Evolutionary conservation across 108 stramenopile species (phyloP).

Genomic region (Nitzschia sp.): DNA sequence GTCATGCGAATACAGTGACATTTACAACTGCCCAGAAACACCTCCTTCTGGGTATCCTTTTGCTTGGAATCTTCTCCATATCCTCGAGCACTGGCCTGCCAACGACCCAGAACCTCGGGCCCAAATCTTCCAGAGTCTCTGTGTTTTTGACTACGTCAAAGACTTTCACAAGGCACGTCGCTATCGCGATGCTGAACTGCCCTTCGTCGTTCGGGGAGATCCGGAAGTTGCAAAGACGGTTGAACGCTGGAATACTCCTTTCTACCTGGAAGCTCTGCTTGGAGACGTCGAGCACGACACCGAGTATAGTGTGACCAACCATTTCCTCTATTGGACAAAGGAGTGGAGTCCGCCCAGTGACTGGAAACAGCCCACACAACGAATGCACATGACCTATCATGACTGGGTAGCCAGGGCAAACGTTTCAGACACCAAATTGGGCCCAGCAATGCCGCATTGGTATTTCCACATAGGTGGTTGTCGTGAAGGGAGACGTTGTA

Average conservation of each 20-base stretch:
- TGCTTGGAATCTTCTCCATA: slow-evolving; percentile 70
- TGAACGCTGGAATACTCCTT: slow-evolving; percentile 85
- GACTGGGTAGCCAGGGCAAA: slow-evolving; percentile 88
- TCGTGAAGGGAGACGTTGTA: slow-evolving; percentile 17
- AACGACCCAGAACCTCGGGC: slow-evolving; percentile 46
- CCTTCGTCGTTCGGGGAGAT: slow-evolving; percentile 89
- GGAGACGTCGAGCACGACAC: slow-evolving; percentile 55
- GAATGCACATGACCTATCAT: slow-evolving; percentile 70
- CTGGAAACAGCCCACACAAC: slow-evolving; percentile 82
- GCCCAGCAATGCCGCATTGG: slow-evolving; percentile 83
- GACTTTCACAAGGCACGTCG: slow-evolving; percentile 77
- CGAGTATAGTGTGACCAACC: slow-evolving; percentile 84
- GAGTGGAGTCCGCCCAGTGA: slow-evolving; percentile 11
- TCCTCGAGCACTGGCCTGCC: slow-evolving; percentile 69
- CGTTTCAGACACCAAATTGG: slow-evolving; percentile 51
- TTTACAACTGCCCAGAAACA: slow-evolving; percentile 70
- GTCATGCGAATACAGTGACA: slow-evolving; percentile 31
- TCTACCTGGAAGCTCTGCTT: slow-evolving; percentile 74
- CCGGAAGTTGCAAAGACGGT: slow-evolving; percentile 73
- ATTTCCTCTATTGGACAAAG: slow-evolving; percentile 90
- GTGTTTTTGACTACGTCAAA: slow-evolving; percentile 78
- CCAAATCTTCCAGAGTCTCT: slow-evolving; percentile 66
- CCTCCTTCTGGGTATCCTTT: slow-evolving; percentile 83
- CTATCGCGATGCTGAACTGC: slow-evolving; percentile 89
- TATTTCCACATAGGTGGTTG: slow-evolving; percentile 86